Base-by-base conservation (phyloP, 768 basidiomycete species). In the Xerocomellus amylosporus region DNA sequence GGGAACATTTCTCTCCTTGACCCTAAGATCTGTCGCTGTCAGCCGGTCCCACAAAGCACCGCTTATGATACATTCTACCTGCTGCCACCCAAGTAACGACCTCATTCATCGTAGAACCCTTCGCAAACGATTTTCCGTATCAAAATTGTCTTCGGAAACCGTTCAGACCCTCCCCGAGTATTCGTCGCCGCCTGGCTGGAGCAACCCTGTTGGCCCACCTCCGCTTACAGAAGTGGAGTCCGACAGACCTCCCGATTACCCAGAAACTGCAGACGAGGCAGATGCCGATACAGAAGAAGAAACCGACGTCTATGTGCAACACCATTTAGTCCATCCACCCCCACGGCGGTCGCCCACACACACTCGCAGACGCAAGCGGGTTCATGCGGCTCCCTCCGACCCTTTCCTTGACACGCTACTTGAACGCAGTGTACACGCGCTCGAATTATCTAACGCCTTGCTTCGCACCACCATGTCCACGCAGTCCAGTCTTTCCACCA, bases 371-470 rank as follows among this genome's bases (percentile, higher is more conserved):
- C 64, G 67, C 54, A 66, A 71, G 53, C 61, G 70, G 44, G 51
- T 57, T 20, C 60, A 61, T 66, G 55, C 31, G 46, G 70, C 20
- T 67, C 30, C 42, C 9, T 37, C 73, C 46, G 85, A 87, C 66
- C 79, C 80, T 13, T 84, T 80, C 61, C 78, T 91, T 26, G 91
- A 93, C 69, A 79, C 85, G n/a, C 75, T 93, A 15, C 78, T 93
- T 2, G 88, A 84, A 54, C 83, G 90, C 58, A 90, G 88, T 59
- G 88, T 93, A 14, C 84, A 90, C 70, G 90, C 90, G 1, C 76
- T 93, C 9, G 91, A 93, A 67, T 85, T 91, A 77, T 93, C 90
- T 5, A 93, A 93, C 54, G 79, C 84, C 3, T 74, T 93, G 12
- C 74, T 93, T 43, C 85, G 89, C 64, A 84, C 83, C 13, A 87